Percentiles rank a stretch among this genome's conserved stretches.
phyloP scores from a whole-genome alignment of 768 basidiomycete species.

The Suillus discolor region DNA sequence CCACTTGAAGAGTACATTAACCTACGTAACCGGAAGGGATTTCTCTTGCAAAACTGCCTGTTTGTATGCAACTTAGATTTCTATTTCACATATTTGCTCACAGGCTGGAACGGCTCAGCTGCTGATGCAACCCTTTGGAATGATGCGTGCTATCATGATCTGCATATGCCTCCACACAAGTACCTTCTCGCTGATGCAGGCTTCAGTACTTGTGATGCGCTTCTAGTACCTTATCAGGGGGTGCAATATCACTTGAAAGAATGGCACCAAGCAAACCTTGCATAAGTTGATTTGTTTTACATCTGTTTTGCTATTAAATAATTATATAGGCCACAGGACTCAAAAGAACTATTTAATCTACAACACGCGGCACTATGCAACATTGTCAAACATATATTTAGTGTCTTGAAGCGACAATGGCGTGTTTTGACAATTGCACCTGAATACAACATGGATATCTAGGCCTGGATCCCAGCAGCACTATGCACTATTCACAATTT shows the following conservation, averaged over 20 bases:
- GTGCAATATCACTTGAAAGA: conserved; percentile 41
- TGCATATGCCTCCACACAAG: not conserved
- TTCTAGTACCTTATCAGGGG: conserved; percentile 40
- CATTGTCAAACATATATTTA: not conserved
- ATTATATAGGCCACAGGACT: no score
- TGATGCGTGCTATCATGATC: conserved; percentile 2
- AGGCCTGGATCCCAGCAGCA: no score
- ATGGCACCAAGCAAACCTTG: conserved; percentile 22
- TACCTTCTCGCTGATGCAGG: not conserved
- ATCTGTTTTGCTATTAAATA: no score
- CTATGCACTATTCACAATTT: no score
- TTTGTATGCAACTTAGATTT: conserved; percentile 15
- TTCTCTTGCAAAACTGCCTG: not conserved
- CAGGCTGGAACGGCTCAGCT: conserved; percentile 15
- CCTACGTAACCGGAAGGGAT: no score
- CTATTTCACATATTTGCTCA: conserved; percentile 12
- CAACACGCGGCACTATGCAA: no score
- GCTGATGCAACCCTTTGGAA: conserved; percentile 16
- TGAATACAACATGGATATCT: not conserved
- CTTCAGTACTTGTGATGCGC: conserved; percentile 15
- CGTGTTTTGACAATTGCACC: not conserved
- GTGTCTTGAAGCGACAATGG: conserved; percentile 1
- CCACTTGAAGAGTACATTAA: no score
- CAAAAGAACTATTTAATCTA: no score
- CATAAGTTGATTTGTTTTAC: not conserved